Percentiles rank a stretch among this genome's conserved stretches.
These are phyloP conservation scores for Pseudocercospora fuligena DNA, from an alignment of 2,329 filamentous ascomycete genomes.

Conservation along the genomic window DNA sequence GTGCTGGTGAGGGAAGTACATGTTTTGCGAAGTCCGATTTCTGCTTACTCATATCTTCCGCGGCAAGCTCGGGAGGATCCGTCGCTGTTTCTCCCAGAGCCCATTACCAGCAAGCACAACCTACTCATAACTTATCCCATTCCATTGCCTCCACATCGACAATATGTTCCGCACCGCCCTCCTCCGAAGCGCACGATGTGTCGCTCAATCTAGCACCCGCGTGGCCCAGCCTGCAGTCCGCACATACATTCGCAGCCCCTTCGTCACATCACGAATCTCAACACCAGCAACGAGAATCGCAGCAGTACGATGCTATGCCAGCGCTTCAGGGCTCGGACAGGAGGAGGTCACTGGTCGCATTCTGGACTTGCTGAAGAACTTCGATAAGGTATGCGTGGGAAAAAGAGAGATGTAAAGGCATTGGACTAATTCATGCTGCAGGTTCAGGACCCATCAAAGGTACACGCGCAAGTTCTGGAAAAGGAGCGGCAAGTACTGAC, in stretches of 20 bases:
- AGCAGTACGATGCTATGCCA: constrained; percentile 83
- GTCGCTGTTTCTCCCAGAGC: background rate
- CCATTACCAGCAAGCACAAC: background rate
- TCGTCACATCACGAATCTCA: constrained; percentile 65
- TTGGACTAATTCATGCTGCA: constrained; percentile 44
- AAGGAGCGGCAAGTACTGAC: constrained; percentile 33
- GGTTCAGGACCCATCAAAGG: constrained; percentile 67
- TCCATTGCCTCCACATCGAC: background rate
- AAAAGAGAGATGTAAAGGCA: constrained; percentile 13
- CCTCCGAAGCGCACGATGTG: constrained; percentile 72
- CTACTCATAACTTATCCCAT: background rate
- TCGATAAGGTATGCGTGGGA: constrained; percentile 84
- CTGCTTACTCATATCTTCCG: background rate
- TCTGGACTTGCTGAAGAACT: constrained; percentile 89
- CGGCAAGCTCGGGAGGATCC: background rate
- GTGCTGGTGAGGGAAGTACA: background rate
- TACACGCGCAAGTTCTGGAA: constrained; percentile 39
- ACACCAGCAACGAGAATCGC: constrained; percentile 68
- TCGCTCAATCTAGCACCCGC: constrained; percentile 48
- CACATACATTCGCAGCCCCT: constrained; percentile 55
- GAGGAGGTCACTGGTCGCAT: constrained; percentile 90
- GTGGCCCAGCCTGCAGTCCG: constrained; percentile 61
- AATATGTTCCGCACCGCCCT: constrained; percentile 90
- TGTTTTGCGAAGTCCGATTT: background rate
- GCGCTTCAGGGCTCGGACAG: constrained; percentile 76